Conservation (phyloP, 2,329 filamentous ascomycete genomes). For the Rhexocercosporidium sp. region DNA sequence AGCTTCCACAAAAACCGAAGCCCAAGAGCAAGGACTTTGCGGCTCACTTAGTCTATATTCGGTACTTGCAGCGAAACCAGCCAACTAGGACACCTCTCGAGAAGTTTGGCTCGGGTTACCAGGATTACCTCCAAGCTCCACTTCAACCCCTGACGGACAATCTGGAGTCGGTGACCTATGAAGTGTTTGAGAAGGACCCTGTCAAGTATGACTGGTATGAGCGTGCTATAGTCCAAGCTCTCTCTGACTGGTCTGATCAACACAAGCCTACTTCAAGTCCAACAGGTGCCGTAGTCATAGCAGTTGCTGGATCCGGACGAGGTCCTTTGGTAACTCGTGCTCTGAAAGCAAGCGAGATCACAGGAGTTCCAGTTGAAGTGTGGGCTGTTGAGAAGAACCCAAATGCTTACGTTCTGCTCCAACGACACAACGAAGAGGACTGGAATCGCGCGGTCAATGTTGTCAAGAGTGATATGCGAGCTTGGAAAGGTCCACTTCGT, state of each 20-base stretch:
- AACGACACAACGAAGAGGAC: constrained; percentile 80
- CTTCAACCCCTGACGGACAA: constrained; percentile 96
- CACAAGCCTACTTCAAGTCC: constrained; percentile 76
- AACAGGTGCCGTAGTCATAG: constrained; percentile 77
- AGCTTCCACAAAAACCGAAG: constrained; percentile 46
- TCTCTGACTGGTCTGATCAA: constrained; percentile 77
- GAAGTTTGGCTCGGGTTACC: constrained; percentile 75
- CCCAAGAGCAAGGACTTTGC: constrained; percentile 58
- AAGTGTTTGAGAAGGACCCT: constrained; percentile 97
- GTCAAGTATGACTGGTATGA: constrained; percentile 99
- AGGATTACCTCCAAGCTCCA: constrained; percentile 95
- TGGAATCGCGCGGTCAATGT: constrained; percentile 85
- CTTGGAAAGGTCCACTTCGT: constrained; percentile 83
- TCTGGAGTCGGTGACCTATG: constrained; percentile 94
- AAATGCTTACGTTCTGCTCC: constrained; percentile 92
- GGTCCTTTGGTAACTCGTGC: constrained; percentile 91
- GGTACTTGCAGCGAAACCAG: constrained; percentile 83
- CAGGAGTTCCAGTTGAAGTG: constrained; percentile 79
- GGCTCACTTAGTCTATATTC: constrained; percentile 79
- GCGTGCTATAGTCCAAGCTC: constrained; percentile 77
- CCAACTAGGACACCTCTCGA: constrained; percentile 67
- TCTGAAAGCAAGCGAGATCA: constrained; percentile 76
- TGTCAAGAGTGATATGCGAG: constrained; percentile 96
- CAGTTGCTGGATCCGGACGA: constrained; percentile 90
- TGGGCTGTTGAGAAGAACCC: constrained; percentile 99